Evolutionary conservation across 148 eudicot genomes (phyloP).

Genomic region (Pouteria glomerata): DNA sequence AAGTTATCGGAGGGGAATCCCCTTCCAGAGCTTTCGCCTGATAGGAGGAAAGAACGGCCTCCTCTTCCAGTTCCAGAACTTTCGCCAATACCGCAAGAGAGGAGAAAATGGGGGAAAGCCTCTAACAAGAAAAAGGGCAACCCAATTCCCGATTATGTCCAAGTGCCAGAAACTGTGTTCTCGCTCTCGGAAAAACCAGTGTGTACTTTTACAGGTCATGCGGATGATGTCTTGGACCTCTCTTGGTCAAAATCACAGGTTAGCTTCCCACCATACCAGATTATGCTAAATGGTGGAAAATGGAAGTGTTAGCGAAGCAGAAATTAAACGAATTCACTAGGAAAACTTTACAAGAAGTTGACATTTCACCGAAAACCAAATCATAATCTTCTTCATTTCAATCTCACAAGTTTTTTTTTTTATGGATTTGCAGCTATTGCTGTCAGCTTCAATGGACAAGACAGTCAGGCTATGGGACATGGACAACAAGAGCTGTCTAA

Average conservation of each 20-base stretch:
- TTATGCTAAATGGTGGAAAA: no score
- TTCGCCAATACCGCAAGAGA: conserved; percentile 38
- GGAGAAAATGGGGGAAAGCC: conserved; percentile 53
- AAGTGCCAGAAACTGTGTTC: conserved; percentile 77
- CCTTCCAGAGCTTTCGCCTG: conserved; percentile 9
- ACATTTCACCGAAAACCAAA: neutral
- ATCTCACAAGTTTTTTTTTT: neutral
- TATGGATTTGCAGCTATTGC: conserved; percentile 47
- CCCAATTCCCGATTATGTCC: conserved; percentile 68
- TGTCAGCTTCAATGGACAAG: conserved; percentile 99
- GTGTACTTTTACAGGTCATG: conserved; percentile 72
- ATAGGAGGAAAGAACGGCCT: conserved; percentile 28
- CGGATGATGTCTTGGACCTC: conserved; percentile 84
- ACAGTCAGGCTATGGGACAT: conserved; percentile 94
- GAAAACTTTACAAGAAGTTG: conserved; percentile 5
- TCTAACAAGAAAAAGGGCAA: conserved; percentile 46
- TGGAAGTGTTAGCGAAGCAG: no score
- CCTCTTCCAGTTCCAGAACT: conserved; percentile 55
- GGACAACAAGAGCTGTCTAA: conserved; percentile 59
- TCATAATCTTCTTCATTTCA: neutral
- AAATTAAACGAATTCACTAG: no score
- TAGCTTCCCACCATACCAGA: no score
- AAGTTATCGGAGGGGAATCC: conserved; percentile 28
- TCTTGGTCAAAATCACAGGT: conserved; percentile 94
- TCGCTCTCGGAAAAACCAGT: conserved; percentile 65